Conservation (phyloP, 495 filamentous ascomycete species). For the Aspergillus egyptiacus region DNA sequence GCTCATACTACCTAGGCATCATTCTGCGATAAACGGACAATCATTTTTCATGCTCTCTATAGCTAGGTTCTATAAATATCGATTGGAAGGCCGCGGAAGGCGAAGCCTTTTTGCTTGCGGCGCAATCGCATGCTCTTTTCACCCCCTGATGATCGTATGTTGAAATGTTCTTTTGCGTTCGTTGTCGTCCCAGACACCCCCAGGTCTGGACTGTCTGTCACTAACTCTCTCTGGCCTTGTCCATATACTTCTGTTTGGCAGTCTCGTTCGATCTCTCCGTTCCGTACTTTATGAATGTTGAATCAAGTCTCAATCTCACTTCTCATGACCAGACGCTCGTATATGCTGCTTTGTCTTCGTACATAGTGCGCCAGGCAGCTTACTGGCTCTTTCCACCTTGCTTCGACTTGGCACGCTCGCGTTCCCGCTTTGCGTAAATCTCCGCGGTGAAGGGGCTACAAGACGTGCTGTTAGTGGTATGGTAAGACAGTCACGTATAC, state of each 20-base stretch:
- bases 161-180: too few species aligned
- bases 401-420: conserved; percentile 39
- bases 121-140: conserved; percentile 1
- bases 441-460: conserved; percentile 81
- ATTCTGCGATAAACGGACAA: too few species aligned
- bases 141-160: neutral
- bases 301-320: conserved; percentile 17
- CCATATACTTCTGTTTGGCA: neutral
- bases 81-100: too few species aligned
- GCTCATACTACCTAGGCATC: too few species aligned
- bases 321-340: neutral
- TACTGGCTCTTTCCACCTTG: conserved; percentile 38
- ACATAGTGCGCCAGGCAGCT: neutral
- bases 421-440: conserved; percentile 84
- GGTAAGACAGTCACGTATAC: neutral
- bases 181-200: too few species aligned
- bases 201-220: too few species aligned
- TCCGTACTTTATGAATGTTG: conserved; percentile 30
- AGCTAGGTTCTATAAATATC: too few species aligned
- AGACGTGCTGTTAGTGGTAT: conserved; percentile 16
- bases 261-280: neutral
- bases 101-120: too few species aligned
- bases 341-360: neutral
- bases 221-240: neutral
- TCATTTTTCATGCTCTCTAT: too few species aligned